These are phyloP conservation scores for Silene vulgaris DNA, from an alignment of 179 eudicot genomes.

Conservation along the genomic window DNA sequence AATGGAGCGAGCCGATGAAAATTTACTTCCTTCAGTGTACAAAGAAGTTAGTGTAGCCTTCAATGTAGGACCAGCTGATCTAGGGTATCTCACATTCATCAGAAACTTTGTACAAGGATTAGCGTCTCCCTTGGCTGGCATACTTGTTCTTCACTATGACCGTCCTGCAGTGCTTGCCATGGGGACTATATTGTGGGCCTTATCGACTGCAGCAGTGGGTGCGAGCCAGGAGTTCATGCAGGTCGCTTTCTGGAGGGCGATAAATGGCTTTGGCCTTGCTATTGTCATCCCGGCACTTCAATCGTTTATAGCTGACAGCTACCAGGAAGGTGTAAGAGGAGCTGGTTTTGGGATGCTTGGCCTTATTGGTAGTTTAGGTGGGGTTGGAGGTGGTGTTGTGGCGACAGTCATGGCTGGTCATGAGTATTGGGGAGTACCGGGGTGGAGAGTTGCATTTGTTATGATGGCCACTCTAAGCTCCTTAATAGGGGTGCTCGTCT, in stretches of 20 bases:
- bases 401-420: slow-evolving; percentile 87
- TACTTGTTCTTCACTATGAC: slow-evolving; percentile 69
- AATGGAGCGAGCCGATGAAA: slow-evolving; percentile 94
- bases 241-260: slow-evolving; percentile 88
- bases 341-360: slow-evolving; percentile 76
- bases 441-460: slow-evolving; percentile 79
- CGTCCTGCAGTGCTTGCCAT: slow-evolving; percentile 83
- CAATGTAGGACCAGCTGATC: slow-evolving; percentile 75
- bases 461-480: slow-evolving; percentile 67
- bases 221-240: slow-evolving; percentile 61
- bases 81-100: slow-evolving; percentile 79
- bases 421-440: slow-evolving; percentile 67
- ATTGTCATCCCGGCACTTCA: slow-evolving; percentile 93
- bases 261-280: slow-evolving; percentile 88
- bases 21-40: slow-evolving; percentile 86
- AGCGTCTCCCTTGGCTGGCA: slow-evolving; percentile 83
- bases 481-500: slow-evolving; percentile 63
- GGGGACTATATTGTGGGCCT: slow-evolving; percentile 84
- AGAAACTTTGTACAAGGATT: slow-evolving; percentile 73
- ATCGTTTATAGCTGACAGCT: slow-evolving; percentile 87
- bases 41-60: slow-evolving; percentile 92
- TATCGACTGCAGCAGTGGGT: slow-evolving; percentile 93
- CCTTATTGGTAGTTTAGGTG: slow-evolving; percentile 75
- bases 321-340: slow-evolving; percentile 69
- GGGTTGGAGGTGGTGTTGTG: slow-evolving; percentile 81